These are phyloP conservation scores for Graphiopsis chlorocephala DNA, from an alignment of 2,329 filamentous ascomycete species.

Conservation along the genomic window DNA sequence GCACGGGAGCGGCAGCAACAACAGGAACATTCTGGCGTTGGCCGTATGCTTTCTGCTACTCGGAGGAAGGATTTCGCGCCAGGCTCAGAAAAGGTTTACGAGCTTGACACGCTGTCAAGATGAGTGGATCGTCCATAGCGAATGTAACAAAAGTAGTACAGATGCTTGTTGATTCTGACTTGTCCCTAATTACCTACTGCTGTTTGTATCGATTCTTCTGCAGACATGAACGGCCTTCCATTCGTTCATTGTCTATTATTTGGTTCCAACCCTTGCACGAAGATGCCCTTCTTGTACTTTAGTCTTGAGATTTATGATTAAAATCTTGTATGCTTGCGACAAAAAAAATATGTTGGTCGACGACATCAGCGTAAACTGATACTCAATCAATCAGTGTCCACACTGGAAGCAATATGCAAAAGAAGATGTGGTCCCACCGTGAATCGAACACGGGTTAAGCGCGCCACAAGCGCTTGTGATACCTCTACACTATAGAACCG, in stretches of 20 bases:
- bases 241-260: background rate
- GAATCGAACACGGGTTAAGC: conserved; percentile 9
- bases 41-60: conserved; percentile 1
- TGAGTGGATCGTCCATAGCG: background rate
- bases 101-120: background rate
- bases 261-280: background rate
- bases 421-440: background rate
- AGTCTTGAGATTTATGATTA: background rate
- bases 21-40: background rate
- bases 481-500: conserved; percentile 3
- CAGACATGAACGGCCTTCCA: no score
- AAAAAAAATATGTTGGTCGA: background rate
- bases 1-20: background rate
- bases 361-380: background rate
- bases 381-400: background rate
- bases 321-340: background rate
- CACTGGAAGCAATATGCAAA: background rate
- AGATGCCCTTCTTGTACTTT: background rate
- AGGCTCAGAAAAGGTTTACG: background rate
- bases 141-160: background rate
- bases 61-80: conserved; percentile 8
- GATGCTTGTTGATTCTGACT: background rate
- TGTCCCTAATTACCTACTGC: background rate
- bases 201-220: background rate
- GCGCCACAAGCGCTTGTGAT: conserved; percentile 5